Evolutionary conservation across 2,329 filamentous ascomycete genomes (phyloP).

Genomic region (Myriosclerotinia duriaeana): DNA sequence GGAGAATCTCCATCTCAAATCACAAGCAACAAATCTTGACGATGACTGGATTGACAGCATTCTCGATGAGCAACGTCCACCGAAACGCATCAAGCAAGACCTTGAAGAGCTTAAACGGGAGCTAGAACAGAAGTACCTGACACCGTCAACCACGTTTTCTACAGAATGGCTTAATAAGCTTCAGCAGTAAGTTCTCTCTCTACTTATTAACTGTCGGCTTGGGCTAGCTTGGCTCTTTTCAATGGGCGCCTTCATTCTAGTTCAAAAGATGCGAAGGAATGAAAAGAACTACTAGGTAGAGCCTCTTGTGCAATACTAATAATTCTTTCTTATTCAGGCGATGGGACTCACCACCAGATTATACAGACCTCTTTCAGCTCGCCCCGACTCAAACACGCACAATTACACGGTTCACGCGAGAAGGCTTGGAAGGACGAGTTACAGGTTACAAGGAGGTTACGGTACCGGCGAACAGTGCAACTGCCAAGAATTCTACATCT

Average conservation of each 20-base stretch:
- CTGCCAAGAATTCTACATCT: constrained; percentile 93
- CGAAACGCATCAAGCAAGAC: constrained; percentile 52
- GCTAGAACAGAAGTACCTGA: constrained; percentile 75
- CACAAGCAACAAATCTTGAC: constrained; percentile 33
- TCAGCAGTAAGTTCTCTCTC: constrained; percentile 60
- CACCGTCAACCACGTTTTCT: constrained; percentile 76
- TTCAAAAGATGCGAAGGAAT: not conserved
- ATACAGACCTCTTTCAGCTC: constrained; percentile 80
- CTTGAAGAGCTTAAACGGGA: constrained; percentile 64
- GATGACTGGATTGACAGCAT: constrained; percentile 57
- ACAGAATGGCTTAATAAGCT: constrained; percentile 83
- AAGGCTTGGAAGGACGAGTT: constrained; percentile 88
- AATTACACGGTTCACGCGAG: constrained; percentile 87
- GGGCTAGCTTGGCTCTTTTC: not conserved
- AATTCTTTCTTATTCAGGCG: constrained; percentile 44
- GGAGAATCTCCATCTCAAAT: constrained; percentile 49
- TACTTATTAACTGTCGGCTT: too few species aligned
- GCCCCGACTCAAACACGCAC: constrained; percentile 91
- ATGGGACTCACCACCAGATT: constrained; percentile 81
- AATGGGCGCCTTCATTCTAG: not conserved
- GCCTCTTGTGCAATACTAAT: constrained; percentile 16
- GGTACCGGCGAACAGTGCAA: constrained; percentile 82
- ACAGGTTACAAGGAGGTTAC: constrained; percentile 94
- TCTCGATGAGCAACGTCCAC: constrained; percentile 53
- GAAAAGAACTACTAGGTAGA: not conserved